Percentiles rank a stretch among this genome's conserved stretches.
Evolutionary conservation across 257 asterid genomes (phyloP).

Genomic region (Handroanthus guayacan): DNA sequence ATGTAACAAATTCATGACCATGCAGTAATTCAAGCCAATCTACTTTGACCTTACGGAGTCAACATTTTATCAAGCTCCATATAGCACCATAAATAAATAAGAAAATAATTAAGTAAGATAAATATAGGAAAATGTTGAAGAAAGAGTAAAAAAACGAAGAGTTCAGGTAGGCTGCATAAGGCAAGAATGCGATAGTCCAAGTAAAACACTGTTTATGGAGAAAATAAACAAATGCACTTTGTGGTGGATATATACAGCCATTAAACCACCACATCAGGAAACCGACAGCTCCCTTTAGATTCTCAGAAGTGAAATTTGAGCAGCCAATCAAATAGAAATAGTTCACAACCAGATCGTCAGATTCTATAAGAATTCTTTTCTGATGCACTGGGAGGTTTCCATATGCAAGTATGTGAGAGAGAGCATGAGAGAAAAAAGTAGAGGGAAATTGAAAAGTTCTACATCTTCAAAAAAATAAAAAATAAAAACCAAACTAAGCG

Average conservation of each 20-base stretch:
- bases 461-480: too few relatives aligned
- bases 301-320: neutral
- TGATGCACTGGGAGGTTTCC: neutral
- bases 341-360: neutral
- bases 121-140: too few relatives aligned
- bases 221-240: neutral
- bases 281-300: neutral
- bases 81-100: neutral
- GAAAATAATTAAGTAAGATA: neutral
- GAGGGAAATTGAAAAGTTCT: neutral
- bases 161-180: neutral
- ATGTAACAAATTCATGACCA: neutral
- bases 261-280: neutral
- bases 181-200: neutral
- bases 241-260: conserved; percentile 10
- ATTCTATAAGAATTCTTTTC: neutral
- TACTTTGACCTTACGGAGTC: neutral
- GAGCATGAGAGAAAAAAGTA: neutral
- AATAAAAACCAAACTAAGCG: neutral
- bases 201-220: neutral
- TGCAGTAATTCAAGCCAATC: neutral
- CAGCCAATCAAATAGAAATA: neutral
- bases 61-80: neutral
- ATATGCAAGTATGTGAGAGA: neutral
- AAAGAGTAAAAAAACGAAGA: neutral